These are phyloP conservation scores for Pilasporangium apinafurcum DNA, from an alignment of 352 stramenopile species.

Conservation along the genomic window DNA sequence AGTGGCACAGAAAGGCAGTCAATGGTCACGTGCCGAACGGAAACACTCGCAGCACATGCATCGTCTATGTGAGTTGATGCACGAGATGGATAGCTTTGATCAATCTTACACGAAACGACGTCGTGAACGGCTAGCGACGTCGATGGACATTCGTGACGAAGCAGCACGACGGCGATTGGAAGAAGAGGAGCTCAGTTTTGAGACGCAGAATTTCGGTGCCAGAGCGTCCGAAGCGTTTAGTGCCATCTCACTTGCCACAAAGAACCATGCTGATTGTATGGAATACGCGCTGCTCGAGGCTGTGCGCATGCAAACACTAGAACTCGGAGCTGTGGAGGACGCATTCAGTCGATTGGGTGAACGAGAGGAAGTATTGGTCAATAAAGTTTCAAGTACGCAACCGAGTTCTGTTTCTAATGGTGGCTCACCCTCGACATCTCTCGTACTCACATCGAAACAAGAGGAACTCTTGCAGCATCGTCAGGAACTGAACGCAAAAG, in stretches of 20 bases:
- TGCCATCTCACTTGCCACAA: conserved; percentile 57
- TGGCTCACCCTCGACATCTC: conserved; percentile 12
- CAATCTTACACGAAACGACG: conserved; percentile 31
- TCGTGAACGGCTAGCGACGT: conserved; percentile 21
- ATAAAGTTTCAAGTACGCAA: conserved; percentile 6
- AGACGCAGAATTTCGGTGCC: conserved; percentile 61
- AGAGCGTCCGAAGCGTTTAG: conserved; percentile 69
- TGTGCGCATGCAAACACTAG: conserved; percentile 75
- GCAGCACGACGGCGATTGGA: conserved; percentile 28
- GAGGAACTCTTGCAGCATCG: conserved; percentile 47
- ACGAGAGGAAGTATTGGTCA: conserved; percentile 40
- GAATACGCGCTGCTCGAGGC: conserved; percentile 76
- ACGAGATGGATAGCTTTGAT: conserved; percentile 69
- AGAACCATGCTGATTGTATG: conserved; percentile 73
- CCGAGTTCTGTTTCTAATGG: conserved; percentile 6
- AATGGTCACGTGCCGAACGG: conserved; percentile 53
- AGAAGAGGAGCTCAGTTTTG: conserved; percentile 47
- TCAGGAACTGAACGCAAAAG: conserved; percentile 44
- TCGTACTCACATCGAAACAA: conserved; percentile 24
- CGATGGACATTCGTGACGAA: conserved; percentile 17
- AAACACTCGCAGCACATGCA: conserved; percentile 63
- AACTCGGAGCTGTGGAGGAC: conserved; percentile 70
- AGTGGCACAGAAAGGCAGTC: conserved; percentile 48
- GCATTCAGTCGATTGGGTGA: conserved; percentile 47
- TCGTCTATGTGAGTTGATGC: conserved; percentile 61